A percentile compares a stretch with the other conserved stretches of the same genome.
phyloP scores from a whole-genome alignment of 345 rosid genomes.

The Populus davidiana region DNA sequence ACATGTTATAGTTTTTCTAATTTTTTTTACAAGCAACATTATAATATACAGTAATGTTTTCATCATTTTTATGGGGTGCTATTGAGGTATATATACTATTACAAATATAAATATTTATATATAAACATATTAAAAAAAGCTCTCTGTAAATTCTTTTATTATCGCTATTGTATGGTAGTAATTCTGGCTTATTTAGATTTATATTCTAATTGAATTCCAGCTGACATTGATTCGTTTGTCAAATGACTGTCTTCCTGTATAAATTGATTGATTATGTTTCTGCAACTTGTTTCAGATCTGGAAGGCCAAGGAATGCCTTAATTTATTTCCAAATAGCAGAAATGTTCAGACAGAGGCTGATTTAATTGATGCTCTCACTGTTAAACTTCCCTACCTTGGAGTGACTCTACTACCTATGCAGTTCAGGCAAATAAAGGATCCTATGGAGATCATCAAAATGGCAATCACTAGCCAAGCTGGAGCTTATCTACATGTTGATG shows the following conservation, averaged over 20 bases:
- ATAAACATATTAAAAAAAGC: no score
- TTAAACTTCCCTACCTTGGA: slow-evolving; percentile 89
- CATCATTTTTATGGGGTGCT: no score
- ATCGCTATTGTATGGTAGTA: no score
- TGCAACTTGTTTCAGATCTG: slow-evolving; percentile 61
- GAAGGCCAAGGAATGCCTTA: slow-evolving; percentile 96
- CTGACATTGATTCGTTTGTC: not conserved
- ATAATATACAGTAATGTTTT: not conserved
- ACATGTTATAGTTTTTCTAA: not conserved
- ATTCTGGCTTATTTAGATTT: not conserved
- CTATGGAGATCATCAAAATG: slow-evolving; percentile 94
- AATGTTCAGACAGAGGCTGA: slow-evolving; percentile 80
- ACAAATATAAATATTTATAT: no score
- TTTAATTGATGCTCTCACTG: slow-evolving; percentile 76
- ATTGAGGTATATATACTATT: no score
- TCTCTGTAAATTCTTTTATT: no score
- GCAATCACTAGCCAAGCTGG: slow-evolving; percentile 84
- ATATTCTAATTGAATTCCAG: not conserved
- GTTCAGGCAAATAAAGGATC: slow-evolving; percentile 92
- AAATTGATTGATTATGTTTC: slow-evolving; percentile 13
- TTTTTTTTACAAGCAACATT: not conserved
- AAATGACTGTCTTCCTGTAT: not conserved
- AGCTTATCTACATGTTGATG: slow-evolving; percentile 86
- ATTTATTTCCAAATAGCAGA: slow-evolving; percentile 74
- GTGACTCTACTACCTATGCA: slow-evolving; percentile 85